Evolutionary conservation across 306 rosid genomes (phyloP), one percentile per base, ranked within the genome.

Genomic region (Neltuma alba): DNA sequence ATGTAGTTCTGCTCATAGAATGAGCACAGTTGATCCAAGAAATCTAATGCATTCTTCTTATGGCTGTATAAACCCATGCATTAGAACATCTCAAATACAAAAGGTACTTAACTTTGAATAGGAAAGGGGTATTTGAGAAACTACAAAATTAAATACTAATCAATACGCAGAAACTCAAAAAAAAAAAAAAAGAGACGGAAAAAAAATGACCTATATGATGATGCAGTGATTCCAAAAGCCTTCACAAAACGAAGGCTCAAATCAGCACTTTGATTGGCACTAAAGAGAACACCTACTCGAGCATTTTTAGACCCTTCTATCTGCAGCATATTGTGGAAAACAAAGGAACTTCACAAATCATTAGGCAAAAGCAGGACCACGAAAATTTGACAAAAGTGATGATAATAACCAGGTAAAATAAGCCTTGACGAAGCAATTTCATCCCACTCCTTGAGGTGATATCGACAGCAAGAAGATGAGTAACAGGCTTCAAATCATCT

Each of bases 401-500:
- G 36, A 66, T 82, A 69, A 20, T 81, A 72, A 95, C 99, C 98
- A 95, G 96, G 86, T 90, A 93, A 79, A 34, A 82, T 67, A 95
- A 84, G 89, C 96, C 94, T 83, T 91, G 96, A 70, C 48, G 90
- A 76, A 95, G 94, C 82, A 95, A 87, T 82, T 86, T 85, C 62
- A 90, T 76, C 87, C 99, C 98, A 68, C 88, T 89, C 80, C 76
- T 83, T 63, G 93, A 89, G 77, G 93, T 58, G 73, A 87, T 81
- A 79, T 95, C 91, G 79, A 95, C 85, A 69, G 87, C 92, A 83
- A 95, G 86, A 83, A 93, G 93, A 83, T 95, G 99, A 45, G 99
- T 95, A 80, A 95, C 94, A 0, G 98, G 88, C 87, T 95, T 95
- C 96, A 95, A 79, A 73, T 93, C 98, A 81, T 95, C 94, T 75